phyloP scores from a whole-genome alignment of 169 alveolate species.

The Eimeria necatrix region DNA sequence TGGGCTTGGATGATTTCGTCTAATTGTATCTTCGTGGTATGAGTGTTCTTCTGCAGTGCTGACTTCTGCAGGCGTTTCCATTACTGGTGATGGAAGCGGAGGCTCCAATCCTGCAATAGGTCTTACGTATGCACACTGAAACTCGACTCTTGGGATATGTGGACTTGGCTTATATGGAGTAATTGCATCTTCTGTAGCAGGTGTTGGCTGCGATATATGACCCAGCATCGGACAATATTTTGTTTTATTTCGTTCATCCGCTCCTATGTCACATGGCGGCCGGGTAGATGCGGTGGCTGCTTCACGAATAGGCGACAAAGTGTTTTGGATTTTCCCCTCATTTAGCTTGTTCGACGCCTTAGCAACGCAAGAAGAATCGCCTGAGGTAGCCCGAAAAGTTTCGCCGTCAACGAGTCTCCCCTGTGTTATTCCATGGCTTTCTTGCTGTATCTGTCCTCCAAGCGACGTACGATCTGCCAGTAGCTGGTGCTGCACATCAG shows the following conservation, averaged over 20 bases:
- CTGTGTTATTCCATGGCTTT: no score
- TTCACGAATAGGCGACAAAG: background rate
- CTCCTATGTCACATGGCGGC: background rate
- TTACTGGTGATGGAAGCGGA: conserved; percentile 12
- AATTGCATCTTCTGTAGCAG: background rate
- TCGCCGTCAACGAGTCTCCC: background rate
- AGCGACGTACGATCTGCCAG: background rate
- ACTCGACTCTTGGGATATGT: background rate
- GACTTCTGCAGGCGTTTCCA: background rate
- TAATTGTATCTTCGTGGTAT: background rate
- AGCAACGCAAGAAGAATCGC: background rate
- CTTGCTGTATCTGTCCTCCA: background rate
- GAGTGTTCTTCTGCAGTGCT: background rate
- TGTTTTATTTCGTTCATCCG: background rate
- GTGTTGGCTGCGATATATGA: background rate
- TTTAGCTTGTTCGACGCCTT: background rate
- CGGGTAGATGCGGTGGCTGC: background rate
- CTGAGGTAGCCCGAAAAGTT: background rate
- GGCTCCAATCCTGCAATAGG: conserved; percentile 5
- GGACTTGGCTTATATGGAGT: background rate
- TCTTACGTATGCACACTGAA: background rate
- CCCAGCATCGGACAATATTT: background rate
- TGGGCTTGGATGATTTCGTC: no score
- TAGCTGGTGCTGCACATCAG: background rate
- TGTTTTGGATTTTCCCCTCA: background rate